Percentiles rank a stretch among this genome's conserved stretches.
These are phyloP conservation scores for Hymenoscyphus scutula DNA, from an alignment of 2,329 filamentous ascomycete genomes.

Conservation along the genomic window DNA sequence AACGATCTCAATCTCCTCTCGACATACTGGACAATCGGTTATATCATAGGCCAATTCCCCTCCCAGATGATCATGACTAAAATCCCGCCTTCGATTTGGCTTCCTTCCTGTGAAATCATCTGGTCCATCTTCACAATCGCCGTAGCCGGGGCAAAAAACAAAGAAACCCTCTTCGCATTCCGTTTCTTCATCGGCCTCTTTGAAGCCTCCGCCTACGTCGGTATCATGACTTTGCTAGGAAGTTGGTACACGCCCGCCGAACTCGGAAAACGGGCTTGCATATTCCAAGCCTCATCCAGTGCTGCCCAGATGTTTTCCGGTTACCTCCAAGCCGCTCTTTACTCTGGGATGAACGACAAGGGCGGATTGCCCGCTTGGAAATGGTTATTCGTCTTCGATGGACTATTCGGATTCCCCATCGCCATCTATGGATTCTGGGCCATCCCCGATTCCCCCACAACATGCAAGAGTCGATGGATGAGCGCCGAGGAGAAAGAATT, in stretches of 20 bases:
- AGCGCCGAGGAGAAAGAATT: background rate
- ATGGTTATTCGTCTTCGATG: slow-evolving; percentile 41
- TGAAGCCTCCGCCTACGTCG: slow-evolving; percentile 52
- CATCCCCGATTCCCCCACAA: background rate
- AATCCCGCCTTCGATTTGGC: slow-evolving; percentile 57
- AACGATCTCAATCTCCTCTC: slow-evolving; percentile 53
- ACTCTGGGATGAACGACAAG: slow-evolving; percentile 35
- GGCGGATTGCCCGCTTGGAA: slow-evolving; percentile 49
- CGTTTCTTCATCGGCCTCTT: slow-evolving; percentile 53
- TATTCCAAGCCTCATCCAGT: slow-evolving; percentile 56
- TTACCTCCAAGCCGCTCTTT: slow-evolving; percentile 50
- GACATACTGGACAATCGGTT: slow-evolving; percentile 52
- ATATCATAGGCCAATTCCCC: slow-evolving; percentile 46
- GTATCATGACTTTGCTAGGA: slow-evolving; percentile 50
- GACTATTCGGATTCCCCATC: background rate
- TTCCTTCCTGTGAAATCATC: slow-evolving; percentile 57
- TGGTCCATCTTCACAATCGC: slow-evolving; percentile 41
- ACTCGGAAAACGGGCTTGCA: slow-evolving; percentile 56
- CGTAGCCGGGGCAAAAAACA: slow-evolving; percentile 44
- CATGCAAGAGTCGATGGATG: background rate
- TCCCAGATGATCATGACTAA: slow-evolving; percentile 30
- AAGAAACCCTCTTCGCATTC: slow-evolving; percentile 55
- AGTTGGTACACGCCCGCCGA: slow-evolving; percentile 55
- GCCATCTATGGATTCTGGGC: slow-evolving; percentile 5
- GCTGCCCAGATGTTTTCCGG: slow-evolving; percentile 60